These are phyloP conservation scores for Claviceps purpurea DNA, from an alignment of 2,329 filamentous ascomycete species.

Conservation along the genomic window DNA sequence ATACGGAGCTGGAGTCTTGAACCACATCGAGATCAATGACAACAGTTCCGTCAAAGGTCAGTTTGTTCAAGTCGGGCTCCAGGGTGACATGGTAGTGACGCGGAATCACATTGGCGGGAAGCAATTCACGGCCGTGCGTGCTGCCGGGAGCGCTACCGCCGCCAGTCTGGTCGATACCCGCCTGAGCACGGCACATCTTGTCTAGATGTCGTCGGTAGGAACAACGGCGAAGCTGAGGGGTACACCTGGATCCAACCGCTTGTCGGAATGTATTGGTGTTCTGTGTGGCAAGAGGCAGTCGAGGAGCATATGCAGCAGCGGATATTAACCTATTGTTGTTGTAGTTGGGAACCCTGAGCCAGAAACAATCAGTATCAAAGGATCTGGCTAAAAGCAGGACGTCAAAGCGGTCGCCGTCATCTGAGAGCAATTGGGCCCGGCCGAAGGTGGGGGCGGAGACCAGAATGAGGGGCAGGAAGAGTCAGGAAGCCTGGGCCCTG, in stretches of 20 bases:
- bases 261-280: neutral
- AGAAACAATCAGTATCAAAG: slow-evolving; percentile 1
- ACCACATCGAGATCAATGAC: slow-evolving; percentile 76
- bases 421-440: neutral
- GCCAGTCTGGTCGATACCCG: slow-evolving; percentile 20
- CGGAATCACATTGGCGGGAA: slow-evolving; percentile 88
- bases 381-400: slow-evolving; percentile 3
- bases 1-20: slow-evolving; percentile 72
- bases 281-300: neutral
- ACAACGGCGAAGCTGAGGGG: slow-evolving; percentile 40
- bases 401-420: slow-evolving; percentile 3
- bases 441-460: neutral
- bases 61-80: slow-evolving; percentile 79
- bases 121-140: slow-evolving; percentile 51
- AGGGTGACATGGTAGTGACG: slow-evolving; percentile 81
- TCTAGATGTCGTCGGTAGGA: slow-evolving; percentile 51
- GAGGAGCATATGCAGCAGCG: neutral
- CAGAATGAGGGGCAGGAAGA: neutral
- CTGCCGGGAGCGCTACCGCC: slow-evolving; percentile 13
- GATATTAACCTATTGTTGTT: slow-evolving; percentile 2
- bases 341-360: neutral
- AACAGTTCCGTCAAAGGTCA: slow-evolving; percentile 71
- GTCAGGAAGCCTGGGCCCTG: neutral
- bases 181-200: slow-evolving; percentile 50
- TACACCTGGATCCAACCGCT: slow-evolving; percentile 1